Conservation (phyloP, 1,139 yeast genomes). For the Magnusiomyces tetraspermus region DNA sequence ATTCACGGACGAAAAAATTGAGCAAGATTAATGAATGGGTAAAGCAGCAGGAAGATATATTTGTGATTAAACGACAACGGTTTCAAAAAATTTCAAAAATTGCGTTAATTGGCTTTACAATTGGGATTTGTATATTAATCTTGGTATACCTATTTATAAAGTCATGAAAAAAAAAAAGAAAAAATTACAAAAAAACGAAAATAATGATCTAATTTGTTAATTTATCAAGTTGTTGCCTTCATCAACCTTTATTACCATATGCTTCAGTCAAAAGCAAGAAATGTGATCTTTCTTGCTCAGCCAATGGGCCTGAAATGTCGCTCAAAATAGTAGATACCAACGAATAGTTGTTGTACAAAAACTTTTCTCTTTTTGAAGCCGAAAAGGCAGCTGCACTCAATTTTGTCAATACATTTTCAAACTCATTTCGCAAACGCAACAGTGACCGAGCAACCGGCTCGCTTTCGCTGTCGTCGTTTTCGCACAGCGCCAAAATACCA, state of each 20-base stretch:
- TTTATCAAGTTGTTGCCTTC: constrained; percentile 5
- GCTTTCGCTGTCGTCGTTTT: constrained; percentile 24
- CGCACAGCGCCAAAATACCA: constrained; percentile 53
- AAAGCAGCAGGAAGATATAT: background rate
- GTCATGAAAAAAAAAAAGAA: background rate
- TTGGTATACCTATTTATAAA: background rate
- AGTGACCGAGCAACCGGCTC: constrained; percentile 73
- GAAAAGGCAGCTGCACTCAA: constrained; percentile 27
- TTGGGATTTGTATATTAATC: background rate
- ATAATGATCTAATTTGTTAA: background rate
- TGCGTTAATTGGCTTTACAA: background rate
- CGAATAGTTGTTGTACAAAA: constrained; percentile 65
- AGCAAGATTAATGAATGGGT: constrained; percentile 1
- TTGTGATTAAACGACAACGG: background rate
- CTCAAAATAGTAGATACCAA: constrained; percentile 32
- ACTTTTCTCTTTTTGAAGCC: constrained; percentile 47
- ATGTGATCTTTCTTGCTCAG: constrained; percentile 51
- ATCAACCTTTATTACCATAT: constrained; percentile 33
- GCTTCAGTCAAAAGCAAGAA: constrained; percentile 55
- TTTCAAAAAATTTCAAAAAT: constrained; percentile 1
- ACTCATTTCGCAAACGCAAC: constrained; percentile 62
- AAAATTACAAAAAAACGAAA: too few relatives aligned
- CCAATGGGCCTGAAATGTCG: constrained; percentile 43
- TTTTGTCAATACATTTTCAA: constrained; percentile 68
- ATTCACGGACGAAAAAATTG: background rate